These are phyloP conservation scores for Parafenestella ontariensis DNA, from an alignment of 2,329 filamentous ascomycete genomes.

Conservation along the genomic window DNA sequence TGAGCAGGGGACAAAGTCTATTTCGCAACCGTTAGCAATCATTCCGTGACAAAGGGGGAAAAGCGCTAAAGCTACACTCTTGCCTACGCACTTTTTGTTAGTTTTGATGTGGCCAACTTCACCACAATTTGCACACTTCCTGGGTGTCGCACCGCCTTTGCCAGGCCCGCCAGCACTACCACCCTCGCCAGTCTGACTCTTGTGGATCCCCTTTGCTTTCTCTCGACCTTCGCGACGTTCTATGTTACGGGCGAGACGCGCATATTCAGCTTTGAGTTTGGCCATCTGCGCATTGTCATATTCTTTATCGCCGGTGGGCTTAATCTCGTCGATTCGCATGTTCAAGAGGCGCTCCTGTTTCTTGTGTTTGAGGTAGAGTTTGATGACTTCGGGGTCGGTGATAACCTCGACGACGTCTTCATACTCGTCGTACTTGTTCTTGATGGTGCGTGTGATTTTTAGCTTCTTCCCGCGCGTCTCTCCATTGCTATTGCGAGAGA, in stretches of 20 bases:
- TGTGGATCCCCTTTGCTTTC: conserved; percentile 75
- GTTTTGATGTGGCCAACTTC: conserved; percentile 98
- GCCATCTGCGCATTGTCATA: conserved; percentile 68
- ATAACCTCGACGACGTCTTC: conserved; percentile 47
- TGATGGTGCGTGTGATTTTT: conserved; percentile 74
- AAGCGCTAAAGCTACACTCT: not conserved
- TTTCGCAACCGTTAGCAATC: conserved; percentile 23
- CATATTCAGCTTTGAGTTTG: conserved; percentile 75
- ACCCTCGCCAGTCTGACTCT: conserved; percentile 51
- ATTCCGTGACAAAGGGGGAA: not conserved
- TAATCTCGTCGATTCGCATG: conserved; percentile 72
- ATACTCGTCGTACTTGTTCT: conserved; percentile 69
- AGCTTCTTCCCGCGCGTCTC: conserved; percentile 70
- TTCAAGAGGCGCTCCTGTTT: conserved; percentile 73
- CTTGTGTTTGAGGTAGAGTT: conserved; percentile 83
- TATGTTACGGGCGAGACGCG: conserved; percentile 87
- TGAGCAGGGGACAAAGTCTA: conserved; percentile 49
- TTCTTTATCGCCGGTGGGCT: conserved; percentile 71
- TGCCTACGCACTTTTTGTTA: conserved; percentile 80
- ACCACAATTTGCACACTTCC: conserved; percentile 98
- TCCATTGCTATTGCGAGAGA: conserved; percentile 60
- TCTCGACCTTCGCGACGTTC: conserved; percentile 89
- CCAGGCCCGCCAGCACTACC: conserved; percentile 53
- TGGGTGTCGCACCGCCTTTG: conserved; percentile 62
- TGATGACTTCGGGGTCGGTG: conserved; percentile 84